Percentiles rank a stretch among this genome's conserved stretches.
Conservation (phyloP, 768 basidiomycete species). For the Infundibulicybe gibba region DNA sequence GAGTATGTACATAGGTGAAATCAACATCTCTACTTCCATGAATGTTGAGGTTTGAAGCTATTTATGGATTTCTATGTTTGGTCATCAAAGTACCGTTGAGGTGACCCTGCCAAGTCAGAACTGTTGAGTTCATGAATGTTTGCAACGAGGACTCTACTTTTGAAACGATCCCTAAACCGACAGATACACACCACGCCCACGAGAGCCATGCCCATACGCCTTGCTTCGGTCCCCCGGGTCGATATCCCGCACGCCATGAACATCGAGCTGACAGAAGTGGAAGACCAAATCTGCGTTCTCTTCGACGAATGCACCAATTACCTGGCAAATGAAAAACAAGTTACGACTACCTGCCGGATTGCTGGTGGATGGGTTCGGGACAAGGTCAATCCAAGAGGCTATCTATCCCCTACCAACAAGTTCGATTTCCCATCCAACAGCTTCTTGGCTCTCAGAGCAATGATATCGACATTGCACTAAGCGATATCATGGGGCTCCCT, state of each 20-base stretch:
- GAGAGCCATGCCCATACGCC: conserved; percentile 1
- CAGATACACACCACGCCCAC: conserved; percentile 1
- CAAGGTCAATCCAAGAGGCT: conserved; percentile 56
- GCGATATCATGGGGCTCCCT: conserved; percentile 82
- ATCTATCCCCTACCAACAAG: conserved; percentile 1
- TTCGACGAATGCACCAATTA: conserved; percentile 73
- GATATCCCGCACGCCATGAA: conserved; percentile 22
- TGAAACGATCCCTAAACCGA: background rate
- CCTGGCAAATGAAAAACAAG: conserved; percentile 47
- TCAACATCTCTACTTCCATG: no score
- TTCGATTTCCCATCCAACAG: conserved; percentile 33
- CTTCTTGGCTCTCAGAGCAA: conserved; percentile 77
- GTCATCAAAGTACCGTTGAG: no score
- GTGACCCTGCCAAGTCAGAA: no score
- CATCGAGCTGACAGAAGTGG: conserved; percentile 62
- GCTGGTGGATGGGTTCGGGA: conserved; percentile 99
- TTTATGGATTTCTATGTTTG: no score
- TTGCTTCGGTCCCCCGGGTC: conserved; percentile 8
- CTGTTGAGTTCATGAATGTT: no score
- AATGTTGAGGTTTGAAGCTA: no score
- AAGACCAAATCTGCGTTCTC: conserved; percentile 69
- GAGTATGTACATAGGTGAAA: no score
- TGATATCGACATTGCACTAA: conserved; percentile 92
- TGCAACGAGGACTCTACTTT: no score
- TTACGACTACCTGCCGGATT: conserved; percentile 74